Evolutionary conservation across 495 filamentous ascomycete genomes (phyloP).

Genomic region (Xylaria telfairii): DNA sequence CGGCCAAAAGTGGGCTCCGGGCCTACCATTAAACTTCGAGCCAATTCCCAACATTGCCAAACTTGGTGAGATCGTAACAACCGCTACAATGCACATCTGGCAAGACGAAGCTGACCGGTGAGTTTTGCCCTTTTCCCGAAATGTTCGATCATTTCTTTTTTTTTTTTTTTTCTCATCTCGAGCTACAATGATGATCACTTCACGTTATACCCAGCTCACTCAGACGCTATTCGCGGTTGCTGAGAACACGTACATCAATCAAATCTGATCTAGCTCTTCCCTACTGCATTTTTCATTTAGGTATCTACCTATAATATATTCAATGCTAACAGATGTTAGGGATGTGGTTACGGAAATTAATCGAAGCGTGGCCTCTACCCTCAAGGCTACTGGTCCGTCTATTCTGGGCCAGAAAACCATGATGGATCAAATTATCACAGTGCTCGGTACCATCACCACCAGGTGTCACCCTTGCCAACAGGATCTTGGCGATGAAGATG

Average conservation of each 20-base stretch:
- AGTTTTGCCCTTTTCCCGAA: constrained; percentile 36
- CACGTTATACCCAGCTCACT: constrained; percentile 99
- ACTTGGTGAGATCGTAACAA: constrained; percentile 86
- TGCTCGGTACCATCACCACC: constrained; percentile 78
- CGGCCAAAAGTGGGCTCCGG: constrained; percentile 84
- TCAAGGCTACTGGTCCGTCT: constrained; percentile 89
- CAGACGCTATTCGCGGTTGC: constrained; percentile 86
- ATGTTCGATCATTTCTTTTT: constrained; percentile 18
- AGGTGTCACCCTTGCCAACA: constrained; percentile 92
- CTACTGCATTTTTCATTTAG: constrained; percentile 21
- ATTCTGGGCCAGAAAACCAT: constrained; percentile 74
- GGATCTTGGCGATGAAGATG: constrained; percentile 80
- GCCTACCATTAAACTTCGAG: constrained; percentile 80
- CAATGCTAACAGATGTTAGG: constrained; percentile 60
- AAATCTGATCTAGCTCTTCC: constrained; percentile 51
- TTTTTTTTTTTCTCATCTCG: constrained; percentile 19
- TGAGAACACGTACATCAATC: constrained; percentile 78
- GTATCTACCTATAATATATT: constrained; percentile 20
- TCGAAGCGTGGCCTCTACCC: constrained; percentile 87
- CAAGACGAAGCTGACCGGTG: constrained; percentile 91
- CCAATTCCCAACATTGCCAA: constrained; percentile 78
- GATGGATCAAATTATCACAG: constrained; percentile 59
- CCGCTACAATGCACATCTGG: constrained; percentile 84
- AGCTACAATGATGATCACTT: constrained; percentile 78
- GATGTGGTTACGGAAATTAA: constrained; percentile 94